These are phyloP conservation scores for Wilcoxina mikolae DNA, from an alignment of 495 filamentous ascomycete genomes.

Conservation along the genomic window DNA sequence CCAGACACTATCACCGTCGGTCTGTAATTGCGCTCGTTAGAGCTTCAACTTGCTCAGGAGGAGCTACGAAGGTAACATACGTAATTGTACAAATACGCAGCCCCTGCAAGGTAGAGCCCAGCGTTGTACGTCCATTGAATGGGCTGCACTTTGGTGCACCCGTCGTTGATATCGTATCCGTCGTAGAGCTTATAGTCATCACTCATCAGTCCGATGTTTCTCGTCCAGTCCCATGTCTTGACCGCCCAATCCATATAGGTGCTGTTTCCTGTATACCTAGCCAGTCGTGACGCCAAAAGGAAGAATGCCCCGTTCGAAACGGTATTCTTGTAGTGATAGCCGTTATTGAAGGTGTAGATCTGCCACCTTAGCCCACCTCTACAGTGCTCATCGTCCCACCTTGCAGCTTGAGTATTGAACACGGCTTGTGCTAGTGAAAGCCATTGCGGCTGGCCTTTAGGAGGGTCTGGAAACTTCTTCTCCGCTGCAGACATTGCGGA, in stretches of 20 bases:
- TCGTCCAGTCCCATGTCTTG: constrained; percentile 54
- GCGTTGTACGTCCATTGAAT: constrained; percentile 50
- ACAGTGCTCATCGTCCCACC: constrained; percentile 46
- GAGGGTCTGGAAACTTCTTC: constrained; percentile 53
- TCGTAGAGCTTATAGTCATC: constrained; percentile 42
- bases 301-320: constrained; percentile 55
- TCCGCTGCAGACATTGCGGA: constrained; percentile 71
- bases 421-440: constrained; percentile 66
- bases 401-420: constrained; percentile 55
- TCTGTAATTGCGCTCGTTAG: constrained; percentile 29
- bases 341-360: constrained; percentile 64
- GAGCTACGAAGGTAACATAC: constrained; percentile 29
- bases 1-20: constrained; percentile 40
- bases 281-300: constrained; percentile 55
- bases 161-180: constrained; percentile 33
- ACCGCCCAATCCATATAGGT: constrained; percentile 59
- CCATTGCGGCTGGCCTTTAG: constrained; percentile 49
- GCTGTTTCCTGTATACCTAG: constrained; percentile 52
- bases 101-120: constrained; percentile 49
- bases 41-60: constrained; percentile 16
- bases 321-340: constrained; percentile 58
- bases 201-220: constrained; percentile 38
- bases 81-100: constrained; percentile 57
- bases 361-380: constrained; percentile 75
- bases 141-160: constrained; percentile 29